These are phyloP conservation scores for Nicotiana sylvestris DNA, from an alignment of 257 asterid species.

Conservation along the genomic window DNA sequence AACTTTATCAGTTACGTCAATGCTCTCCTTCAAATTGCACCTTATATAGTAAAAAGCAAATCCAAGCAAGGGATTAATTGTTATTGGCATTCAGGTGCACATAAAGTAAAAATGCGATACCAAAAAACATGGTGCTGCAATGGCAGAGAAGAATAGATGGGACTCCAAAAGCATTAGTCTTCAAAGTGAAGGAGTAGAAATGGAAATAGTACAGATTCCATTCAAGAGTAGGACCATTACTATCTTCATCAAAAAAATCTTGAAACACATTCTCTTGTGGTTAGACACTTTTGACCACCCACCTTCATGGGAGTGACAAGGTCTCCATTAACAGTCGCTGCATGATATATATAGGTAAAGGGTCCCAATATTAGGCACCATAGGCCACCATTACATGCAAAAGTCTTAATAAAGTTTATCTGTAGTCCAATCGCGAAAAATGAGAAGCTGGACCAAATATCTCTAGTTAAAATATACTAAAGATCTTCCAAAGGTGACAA, in stretches of 20 bases:
- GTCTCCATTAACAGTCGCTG: constrained; percentile 48
- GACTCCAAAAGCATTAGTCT: not conserved
- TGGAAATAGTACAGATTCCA: constrained; percentile 23
- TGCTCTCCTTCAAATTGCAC: not conserved
- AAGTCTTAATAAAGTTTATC: constrained; percentile 31
- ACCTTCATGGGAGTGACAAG: constrained; percentile 55
- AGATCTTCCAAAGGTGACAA: constrained; percentile 36
- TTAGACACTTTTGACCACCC: constrained; percentile 47
- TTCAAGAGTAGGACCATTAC: constrained; percentile 37
- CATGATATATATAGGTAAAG: constrained; percentile 25
- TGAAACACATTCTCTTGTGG: constrained; percentile 32
- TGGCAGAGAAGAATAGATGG: not conserved
- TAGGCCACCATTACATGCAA: constrained; percentile 42
- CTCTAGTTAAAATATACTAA: constrained; percentile 34
- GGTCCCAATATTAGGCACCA: constrained; percentile 36
- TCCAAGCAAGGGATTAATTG: not conserved
- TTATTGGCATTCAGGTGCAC: not conserved
- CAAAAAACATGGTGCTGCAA: not conserved
- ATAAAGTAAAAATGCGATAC: not conserved
- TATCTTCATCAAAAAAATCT: constrained; percentile 24
- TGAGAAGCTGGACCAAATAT: constrained; percentile 33
- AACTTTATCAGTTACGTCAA: no score
- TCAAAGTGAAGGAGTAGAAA: not conserved
- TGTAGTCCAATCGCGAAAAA: constrained; percentile 18
- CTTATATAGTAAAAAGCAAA: not conserved